Base-by-base conservation (phyloP, 768 basidiomycete species). In the Mrakia gelida region DNA sequence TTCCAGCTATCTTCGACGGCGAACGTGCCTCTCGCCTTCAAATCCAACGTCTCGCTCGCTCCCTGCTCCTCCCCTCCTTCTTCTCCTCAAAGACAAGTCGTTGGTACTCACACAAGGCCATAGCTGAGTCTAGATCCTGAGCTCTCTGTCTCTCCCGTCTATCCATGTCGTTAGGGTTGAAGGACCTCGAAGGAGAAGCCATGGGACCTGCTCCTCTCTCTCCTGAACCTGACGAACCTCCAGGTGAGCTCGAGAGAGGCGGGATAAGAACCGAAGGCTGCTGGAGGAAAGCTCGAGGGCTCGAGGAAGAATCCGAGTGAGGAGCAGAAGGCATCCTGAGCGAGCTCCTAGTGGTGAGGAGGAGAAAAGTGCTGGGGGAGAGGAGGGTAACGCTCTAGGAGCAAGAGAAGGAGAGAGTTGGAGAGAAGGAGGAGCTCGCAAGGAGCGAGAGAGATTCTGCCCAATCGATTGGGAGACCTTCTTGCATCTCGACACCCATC, bases 91-190 rank as follows among this genome's bases (percentile, higher is more conserved):
- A 45, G 45, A 2, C 1, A 21, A 45, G 45, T 15, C 45, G 45
- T 45, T 23, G 30, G 63, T 43, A 84, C 85, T 80, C 73, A 86
- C 86, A 85, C 80, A 86, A 84, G 75, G 83, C 93, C 92, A 94
- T 93, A 28, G 86, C 86, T 70, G 82, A 83, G 81, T 95, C 94
- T 0, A 92, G 92, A 81, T 98, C 95, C 91, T 97, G 92, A 9
- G 93, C 90, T 52, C 92, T 89, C 86, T 98, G 95, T 28, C 95
- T 89, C 84, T 97, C 94, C 75, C 90, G 87, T 28, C 89, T 89
- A 74, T 92, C 89, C 0, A 91, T 89, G 82, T 92, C 91, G 86
- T 90, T 87, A 15, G 87, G 88, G 82, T 92, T 76, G 41, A 34
- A 61, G 1, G 59, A 49, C 30, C 63, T 21, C 3, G 73, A 38